Percentiles rank a stretch among this genome's conserved stretches.
phyloP scores from a whole-genome alignment of 2,329 filamentous ascomycete genomes.

The Diaporthe sp. region DNA sequence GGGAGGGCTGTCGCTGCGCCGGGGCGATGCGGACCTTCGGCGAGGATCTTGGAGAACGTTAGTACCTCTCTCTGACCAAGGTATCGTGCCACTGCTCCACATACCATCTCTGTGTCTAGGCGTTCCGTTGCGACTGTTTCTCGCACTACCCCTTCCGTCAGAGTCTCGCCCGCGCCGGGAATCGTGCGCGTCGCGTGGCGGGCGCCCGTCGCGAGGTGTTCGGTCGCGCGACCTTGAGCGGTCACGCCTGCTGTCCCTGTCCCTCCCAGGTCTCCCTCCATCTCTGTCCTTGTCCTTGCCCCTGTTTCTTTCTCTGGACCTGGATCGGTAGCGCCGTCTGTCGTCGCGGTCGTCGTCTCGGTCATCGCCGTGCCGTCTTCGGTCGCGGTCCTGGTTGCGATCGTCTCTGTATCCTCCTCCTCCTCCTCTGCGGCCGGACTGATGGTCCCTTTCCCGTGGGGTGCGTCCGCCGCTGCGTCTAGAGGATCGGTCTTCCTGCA shows the following conservation, averaged over 20 bases:
- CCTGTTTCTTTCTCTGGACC: slow-evolving; percentile 39
- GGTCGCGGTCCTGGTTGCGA: slow-evolving; percentile 51
- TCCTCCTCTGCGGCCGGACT: slow-evolving; percentile 43
- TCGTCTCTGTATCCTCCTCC: slow-evolving; percentile 40
- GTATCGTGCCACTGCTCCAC: neutral
- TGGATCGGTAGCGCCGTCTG: slow-evolving; percentile 37
- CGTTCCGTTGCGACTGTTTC: slow-evolving; percentile 27
- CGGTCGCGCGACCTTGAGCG: slow-evolving; percentile 40
- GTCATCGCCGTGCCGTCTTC: slow-evolving; percentile 41
- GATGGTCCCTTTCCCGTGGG: slow-evolving; percentile 34
- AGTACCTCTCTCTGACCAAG: neutral
- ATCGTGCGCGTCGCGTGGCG: slow-evolving; percentile 25
- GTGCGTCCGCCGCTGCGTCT: slow-evolving; percentile 28
- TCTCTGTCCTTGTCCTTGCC: slow-evolving; percentile 48
- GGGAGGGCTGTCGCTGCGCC: slow-evolving; percentile 37
- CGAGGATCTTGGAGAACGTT: slow-evolving; percentile 38
- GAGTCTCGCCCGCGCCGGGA: slow-evolving; percentile 28
- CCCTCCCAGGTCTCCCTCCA: slow-evolving; percentile 7
- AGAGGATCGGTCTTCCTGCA: slow-evolving; percentile 28
- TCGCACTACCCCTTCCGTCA: slow-evolving; percentile 22
- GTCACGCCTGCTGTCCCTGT: slow-evolving; percentile 44
- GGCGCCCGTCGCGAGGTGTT: slow-evolving; percentile 39
- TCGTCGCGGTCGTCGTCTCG: slow-evolving; percentile 46
- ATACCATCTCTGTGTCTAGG: slow-evolving; percentile 31
- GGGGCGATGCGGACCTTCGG: slow-evolving; percentile 52